Evolutionary conservation across 192 early-diverging fungal genomes (phyloP).

Genomic region (Allomyces arbusculus): DNA sequence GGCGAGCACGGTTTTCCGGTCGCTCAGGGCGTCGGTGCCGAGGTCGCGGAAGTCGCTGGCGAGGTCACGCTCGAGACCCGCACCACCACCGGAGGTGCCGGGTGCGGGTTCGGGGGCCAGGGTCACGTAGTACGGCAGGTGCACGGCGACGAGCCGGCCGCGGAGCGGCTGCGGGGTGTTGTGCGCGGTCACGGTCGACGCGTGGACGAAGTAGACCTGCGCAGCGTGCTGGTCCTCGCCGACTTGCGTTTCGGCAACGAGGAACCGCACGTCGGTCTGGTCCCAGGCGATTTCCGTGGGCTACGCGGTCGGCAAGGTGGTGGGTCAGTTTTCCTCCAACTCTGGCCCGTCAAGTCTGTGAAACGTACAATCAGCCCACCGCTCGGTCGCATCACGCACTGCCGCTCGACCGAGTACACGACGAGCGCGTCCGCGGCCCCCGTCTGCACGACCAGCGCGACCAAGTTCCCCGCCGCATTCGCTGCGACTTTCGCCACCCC

Average conservation of each 20-base stretch:
- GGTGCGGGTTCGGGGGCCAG: not conserved
- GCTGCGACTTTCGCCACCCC: too few species aligned
- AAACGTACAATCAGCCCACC: too few species aligned
- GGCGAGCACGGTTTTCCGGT: conserved; percentile 8
- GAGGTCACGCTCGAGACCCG: not conserved
- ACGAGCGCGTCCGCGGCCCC: too few species aligned
- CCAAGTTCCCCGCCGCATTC: too few species aligned
- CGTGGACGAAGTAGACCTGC: not conserved
- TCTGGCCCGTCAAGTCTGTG: too few species aligned
- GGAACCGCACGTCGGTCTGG: not conserved
- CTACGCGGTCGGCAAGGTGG: not conserved
- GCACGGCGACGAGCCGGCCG: not conserved
- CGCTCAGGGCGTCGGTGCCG: not conserved
- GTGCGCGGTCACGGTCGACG: not conserved
- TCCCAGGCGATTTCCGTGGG: not conserved
- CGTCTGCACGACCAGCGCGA: too few species aligned
- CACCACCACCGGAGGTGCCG: not conserved
- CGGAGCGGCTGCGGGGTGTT: not conserved
- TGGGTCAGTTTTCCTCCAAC: not conserved
- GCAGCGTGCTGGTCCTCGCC: not conserved
- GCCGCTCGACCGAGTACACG: too few species aligned
- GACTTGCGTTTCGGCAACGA: not conserved
- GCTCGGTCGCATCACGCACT: too few species aligned
- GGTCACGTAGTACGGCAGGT: not conserved
- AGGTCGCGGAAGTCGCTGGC: not conserved